These are phyloP conservation scores for Durio zibethinus DNA, from an alignment of 345 rosid species.

Conservation along the genomic window DNA sequence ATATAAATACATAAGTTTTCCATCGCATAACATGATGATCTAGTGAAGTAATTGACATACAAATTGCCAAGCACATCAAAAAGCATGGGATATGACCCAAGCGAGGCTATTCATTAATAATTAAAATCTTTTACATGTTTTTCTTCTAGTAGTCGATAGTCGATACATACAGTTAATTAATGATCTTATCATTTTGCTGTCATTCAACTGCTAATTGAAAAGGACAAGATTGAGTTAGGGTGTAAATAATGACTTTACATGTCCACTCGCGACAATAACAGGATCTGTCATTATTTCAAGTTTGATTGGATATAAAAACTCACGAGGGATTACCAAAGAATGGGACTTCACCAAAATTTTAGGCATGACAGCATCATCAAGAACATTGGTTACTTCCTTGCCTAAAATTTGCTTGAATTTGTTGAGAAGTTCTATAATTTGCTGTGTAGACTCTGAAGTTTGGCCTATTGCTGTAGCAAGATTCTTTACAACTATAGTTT, in stretches of 20 bases:
- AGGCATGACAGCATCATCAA: slow-evolving; percentile 29
- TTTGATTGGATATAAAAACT: slow-evolving; percentile 75
- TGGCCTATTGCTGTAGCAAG: slow-evolving; percentile 44
- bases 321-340: slow-evolving; percentile 67
- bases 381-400: slow-evolving; percentile 45
- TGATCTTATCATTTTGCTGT: neutral
- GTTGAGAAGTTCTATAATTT: slow-evolving; percentile 56
- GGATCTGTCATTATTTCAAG: slow-evolving; percentile 81
- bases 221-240: neutral
- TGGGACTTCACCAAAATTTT: slow-evolving; percentile 35
- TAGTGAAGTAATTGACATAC: too few species aligned
- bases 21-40: neutral
- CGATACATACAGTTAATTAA: too few species aligned
- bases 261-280: slow-evolving; percentile 72
- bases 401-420: slow-evolving; percentile 60
- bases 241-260: slow-evolving; percentile 35
- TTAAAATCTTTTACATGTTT: too few species aligned
- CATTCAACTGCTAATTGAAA: neutral
- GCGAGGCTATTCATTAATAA: too few species aligned
- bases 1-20: neutral
- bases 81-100: too few species aligned
- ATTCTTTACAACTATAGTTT: slow-evolving; percentile 49
- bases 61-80: too few species aligned
- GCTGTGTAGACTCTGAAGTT: slow-evolving; percentile 42
- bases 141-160: too few species aligned